phyloP scores from a whole-genome alignment of 345 rosid genomes.

The Camelina laxa region DNA sequence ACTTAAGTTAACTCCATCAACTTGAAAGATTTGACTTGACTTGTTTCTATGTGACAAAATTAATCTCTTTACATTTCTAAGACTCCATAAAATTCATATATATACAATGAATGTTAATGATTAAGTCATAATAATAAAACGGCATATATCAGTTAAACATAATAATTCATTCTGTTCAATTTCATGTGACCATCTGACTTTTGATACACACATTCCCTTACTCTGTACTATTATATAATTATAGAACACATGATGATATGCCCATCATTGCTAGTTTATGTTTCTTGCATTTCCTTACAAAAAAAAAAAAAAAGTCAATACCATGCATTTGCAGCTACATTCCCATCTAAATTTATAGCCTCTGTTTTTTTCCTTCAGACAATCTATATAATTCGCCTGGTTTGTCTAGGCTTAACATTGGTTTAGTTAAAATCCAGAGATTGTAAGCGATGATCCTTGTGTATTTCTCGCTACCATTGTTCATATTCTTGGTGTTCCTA shows the following conservation, averaged over 20 bases:
- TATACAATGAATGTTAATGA: background rate
- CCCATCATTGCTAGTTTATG: background rate
- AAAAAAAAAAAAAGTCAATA: background rate
- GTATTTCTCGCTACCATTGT: slow-evolving; percentile 38
- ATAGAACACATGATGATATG: slow-evolving; percentile 20
- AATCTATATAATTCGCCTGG: no score
- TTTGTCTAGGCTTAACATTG: background rate
- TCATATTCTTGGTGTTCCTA: slow-evolving; percentile 35
- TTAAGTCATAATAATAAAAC: background rate
- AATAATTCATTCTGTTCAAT: background rate
- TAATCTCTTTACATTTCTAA: background rate
- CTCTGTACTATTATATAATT: background rate
- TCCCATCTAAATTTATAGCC: background rate
- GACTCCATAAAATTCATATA: background rate
- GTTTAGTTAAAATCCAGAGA: background rate
- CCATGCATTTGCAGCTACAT: background rate
- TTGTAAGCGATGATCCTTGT: slow-evolving; percentile 17
- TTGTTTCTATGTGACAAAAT: background rate
- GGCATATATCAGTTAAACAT: background rate
- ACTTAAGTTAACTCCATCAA: background rate
- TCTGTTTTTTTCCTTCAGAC: background rate
- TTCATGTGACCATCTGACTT: slow-evolving; percentile 32
- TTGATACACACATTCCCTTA: slow-evolving; percentile 16
- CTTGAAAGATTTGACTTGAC: slow-evolving; percentile 20
- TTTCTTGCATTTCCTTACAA: background rate